Evolutionary conservation across 139 green algal species (phyloP).

Genomic region (Chlorella sp.): DNA sequence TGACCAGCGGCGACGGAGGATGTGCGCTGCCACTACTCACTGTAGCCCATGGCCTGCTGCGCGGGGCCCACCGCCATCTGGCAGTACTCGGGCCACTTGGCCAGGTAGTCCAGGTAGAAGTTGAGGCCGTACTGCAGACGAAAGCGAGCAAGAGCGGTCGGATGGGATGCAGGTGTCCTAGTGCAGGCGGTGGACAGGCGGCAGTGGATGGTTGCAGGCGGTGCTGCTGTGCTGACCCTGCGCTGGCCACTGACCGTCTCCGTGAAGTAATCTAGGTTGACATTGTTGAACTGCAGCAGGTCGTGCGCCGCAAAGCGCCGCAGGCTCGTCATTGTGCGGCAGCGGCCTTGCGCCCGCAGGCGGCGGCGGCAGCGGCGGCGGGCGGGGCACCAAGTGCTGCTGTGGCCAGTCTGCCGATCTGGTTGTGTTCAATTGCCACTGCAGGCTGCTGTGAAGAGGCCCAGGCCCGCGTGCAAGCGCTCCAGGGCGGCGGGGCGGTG

Average conservation of each 20-base stretch:
- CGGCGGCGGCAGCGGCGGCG: not conserved
- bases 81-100: constrained; percentile 95
- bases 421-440: not conserved
- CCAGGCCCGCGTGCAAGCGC: no score
- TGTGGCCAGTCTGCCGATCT: not conserved
- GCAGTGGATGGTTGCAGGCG: no score
- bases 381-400: not conserved
- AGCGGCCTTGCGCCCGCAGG: not conserved
- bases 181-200: no score
- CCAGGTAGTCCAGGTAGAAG: constrained; percentile 97
- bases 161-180: no score
- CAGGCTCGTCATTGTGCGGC: constrained; percentile 87
- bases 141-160: no score
- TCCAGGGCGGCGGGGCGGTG: no score
- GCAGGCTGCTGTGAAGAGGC: not conserved
- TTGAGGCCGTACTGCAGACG: constrained; percentile 96
- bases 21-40: no score
- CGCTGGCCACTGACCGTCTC: constrained; percentile 89
- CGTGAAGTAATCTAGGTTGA: constrained; percentile 98
- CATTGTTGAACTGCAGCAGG: constrained; percentile 95
- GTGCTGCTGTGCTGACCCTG: no score
- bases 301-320: constrained; percentile 93
- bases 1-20: no score
- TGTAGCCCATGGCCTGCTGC: constrained; percentile 89
- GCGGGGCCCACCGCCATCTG: constrained; percentile 77